Evolutionary conservation across 345 rosid species (phyloP).

Genomic region (Ailanthus altissimus): DNA sequence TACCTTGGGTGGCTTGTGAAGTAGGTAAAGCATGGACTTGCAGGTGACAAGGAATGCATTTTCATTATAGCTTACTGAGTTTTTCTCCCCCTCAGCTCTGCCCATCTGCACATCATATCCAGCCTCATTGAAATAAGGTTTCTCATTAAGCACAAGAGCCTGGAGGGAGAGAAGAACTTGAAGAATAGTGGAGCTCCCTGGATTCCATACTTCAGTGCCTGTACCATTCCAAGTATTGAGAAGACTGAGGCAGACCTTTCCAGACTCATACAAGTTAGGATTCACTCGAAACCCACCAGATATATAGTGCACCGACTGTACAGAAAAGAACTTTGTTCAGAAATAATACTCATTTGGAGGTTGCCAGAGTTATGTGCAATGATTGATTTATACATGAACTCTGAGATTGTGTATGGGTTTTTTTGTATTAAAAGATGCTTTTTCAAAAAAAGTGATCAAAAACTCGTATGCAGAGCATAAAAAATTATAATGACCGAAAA

Average conservation of each 20-base stretch:
- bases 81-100: slow-evolving; percentile 84
- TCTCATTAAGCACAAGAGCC: slow-evolving; percentile 95
- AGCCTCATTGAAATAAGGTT: slow-evolving; percentile 96
- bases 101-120: slow-evolving; percentile 88
- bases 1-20: slow-evolving; percentile 84
- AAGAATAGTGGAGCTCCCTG: slow-evolving; percentile 72
- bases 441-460: background rate
- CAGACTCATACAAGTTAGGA: slow-evolving; percentile 91
- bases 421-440: no score
- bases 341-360: background rate
- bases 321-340: slow-evolving; percentile 1
- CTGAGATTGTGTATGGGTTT: no score
- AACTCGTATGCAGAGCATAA: background rate
- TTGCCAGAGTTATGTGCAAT: background rate
- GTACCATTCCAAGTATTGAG: slow-evolving; percentile 91
- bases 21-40: slow-evolving; percentile 75
- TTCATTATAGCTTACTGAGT: slow-evolving; percentile 85
- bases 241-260: slow-evolving; percentile 89
- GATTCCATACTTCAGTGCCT: slow-evolving; percentile 88
- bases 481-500: background rate
- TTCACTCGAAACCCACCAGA: slow-evolving; percentile 90
- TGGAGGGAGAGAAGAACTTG: slow-evolving; percentile 96
- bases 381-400: no score
- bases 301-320: slow-evolving; percentile 79
- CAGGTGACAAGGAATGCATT: slow-evolving; percentile 80